Base-by-base conservation (phyloP, 345 rosid species). In the Mercurialis annua region DNA sequence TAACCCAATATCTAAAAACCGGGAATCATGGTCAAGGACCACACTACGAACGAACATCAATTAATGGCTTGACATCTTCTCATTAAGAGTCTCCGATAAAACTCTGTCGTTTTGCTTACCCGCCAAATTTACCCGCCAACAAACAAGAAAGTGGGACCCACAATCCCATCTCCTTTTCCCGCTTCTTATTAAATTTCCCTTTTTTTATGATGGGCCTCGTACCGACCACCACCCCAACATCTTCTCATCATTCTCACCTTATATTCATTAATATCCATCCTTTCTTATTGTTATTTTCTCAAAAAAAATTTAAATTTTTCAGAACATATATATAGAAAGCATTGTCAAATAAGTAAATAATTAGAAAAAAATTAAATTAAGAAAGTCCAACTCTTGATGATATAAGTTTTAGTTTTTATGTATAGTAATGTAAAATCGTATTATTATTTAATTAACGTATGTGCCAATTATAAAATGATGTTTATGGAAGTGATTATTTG, bases 41-140 rank as follows among this genome's bases (percentile, higher is more conserved):
- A 8, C 11, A 40, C 44, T 14, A 8, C 11, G 11, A 8, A 40
- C 44, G n/a, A 40, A 36, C 40, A 36, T 36, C 40, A 3, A n/a
- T 36, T 9, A 36, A 36, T 36, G 40, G 5, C 40, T 36, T 36
- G 4, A 9, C 40, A 3, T 36, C 40, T 36, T 36, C 40, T 36
- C 9, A 4, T 36, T 36, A 34, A 9, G 40, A 34, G 40, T 34
- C 40, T 9, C 9, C 11, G 10, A 30, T 31, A 46, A 38, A 27
- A n/a, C 46, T 65, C 44, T 68, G 73, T 68, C 74, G 77, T 77
- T 77, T 77, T 49, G 81, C 42, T 40, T 31, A 69, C 73, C 73
- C 76, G 81, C 80, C 76, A 76, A 67, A 68, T 58, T 77, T 71
- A 36, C 80, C 76, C 76, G 73, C 81, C 77, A 66, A 65, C 47